Base-by-base conservation (phyloP, 192 early-diverging fungal genomes). In the Rhizophagus prolifer region DNA sequence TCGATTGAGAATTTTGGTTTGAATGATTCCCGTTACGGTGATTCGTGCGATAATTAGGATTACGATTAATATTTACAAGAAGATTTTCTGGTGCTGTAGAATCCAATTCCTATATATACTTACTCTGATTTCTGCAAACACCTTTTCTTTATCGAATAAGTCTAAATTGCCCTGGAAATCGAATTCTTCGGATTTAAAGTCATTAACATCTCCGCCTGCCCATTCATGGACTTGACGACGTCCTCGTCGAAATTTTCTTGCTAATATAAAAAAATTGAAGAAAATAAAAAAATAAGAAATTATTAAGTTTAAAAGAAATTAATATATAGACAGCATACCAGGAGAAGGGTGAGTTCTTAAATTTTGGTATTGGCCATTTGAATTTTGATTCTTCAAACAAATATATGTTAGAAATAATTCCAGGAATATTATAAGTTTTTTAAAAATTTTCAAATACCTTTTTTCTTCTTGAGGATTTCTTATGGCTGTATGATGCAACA, bases 11-110 rank as follows among this genome's bases (percentile, higher is more conserved):
- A 41, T 46, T 75, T 44, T 41, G 41, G 58, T 68, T 68, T 21
- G 47, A 76, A 78, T 71, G 25, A 38, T 60, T 80, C 28, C 54
- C 54, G 58, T 68, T 58, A 76, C 47, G 65, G 34, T 50, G 19
- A 76, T 76, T 76, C 10, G 26, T n/a, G 16, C 62, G 74, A 68
- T 68, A 76, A 62, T 84, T 78, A 19, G 88, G 83, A 36, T 87
- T 83, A n/a, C 87, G 80, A 80, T 94, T 94, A 59, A 91, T 58
- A 58, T 81, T 90, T 23, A 94, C 93, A n/a, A 94, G 77, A 64
- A 91, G 82, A 9, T 85, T 89, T 74, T 94, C 94, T 2, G 93
- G 89, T 13, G 87, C 91, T 19, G 88, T 92, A 44, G 83, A 80
- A 78, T 95, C 93, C 10, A 84, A 74, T 79, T 89, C 88, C 87